phyloP scores from a whole-genome alignment of 2,329 filamentous ascomycete genomes.

The Penicillium sp. region DNA sequence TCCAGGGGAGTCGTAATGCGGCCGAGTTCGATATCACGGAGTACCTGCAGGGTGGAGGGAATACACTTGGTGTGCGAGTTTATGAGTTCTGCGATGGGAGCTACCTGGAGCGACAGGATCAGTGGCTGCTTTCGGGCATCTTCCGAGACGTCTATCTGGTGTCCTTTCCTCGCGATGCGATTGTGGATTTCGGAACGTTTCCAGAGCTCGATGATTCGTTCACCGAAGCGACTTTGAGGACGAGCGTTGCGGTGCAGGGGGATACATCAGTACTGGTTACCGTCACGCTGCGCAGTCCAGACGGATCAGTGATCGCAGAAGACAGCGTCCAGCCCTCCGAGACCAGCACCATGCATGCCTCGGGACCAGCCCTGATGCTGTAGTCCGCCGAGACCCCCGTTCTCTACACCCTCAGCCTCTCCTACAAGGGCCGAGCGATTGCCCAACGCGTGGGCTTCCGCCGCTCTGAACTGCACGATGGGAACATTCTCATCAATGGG shows the following conservation, averaged over 20 bases:
- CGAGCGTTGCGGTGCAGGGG: conserved; percentile 60
- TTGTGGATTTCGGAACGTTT: conserved; percentile 28
- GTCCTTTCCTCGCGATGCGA: conserved; percentile 48
- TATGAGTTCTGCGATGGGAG: conserved; percentile 73
- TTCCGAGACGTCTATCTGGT: conserved; percentile 70
- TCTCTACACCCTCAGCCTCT: conserved; percentile 61
- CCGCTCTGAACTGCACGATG: conserved; percentile 65
- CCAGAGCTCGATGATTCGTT: conserved; percentile 55
- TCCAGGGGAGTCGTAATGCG: conserved; percentile 70
- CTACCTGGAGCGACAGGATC: conserved; percentile 72
- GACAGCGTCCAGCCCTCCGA: conserved; percentile 33
- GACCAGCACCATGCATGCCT: conserved; percentile 49
- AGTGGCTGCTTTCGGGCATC: conserved; percentile 71
- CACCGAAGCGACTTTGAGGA: conserved; percentile 44
- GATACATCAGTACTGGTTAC: conserved; percentile 24
- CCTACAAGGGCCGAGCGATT: conserved; percentile 37
- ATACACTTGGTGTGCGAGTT: conserved; percentile 62
- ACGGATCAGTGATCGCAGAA: neutral
- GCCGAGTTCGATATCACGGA: conserved; percentile 71
- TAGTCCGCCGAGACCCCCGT: conserved; percentile 72
- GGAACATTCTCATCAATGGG: conserved; percentile 63
- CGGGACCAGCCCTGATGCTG: conserved; percentile 55
- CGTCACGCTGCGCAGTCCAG: neutral
- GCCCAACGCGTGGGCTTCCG: conserved; percentile 67
- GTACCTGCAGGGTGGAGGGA: conserved; percentile 53